Percentiles rank a stretch among this genome's conserved stretches.
Conservation (phyloP, 2,329 filamentous ascomycete species). For the Aspergillus fumigatus region DNA sequence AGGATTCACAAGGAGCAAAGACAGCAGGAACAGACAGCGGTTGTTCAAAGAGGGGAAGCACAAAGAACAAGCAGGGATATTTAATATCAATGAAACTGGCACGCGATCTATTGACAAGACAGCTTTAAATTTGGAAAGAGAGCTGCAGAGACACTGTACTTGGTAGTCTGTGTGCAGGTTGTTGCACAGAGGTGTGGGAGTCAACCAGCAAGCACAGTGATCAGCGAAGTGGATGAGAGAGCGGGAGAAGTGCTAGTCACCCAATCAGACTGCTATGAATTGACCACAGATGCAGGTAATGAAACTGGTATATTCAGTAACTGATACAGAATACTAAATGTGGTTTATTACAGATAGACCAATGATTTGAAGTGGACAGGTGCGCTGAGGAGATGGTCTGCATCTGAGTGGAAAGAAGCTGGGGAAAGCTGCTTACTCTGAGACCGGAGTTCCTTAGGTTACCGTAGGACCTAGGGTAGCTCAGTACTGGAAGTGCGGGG, state of each 20-base stretch:
- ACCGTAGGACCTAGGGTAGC: neutral
- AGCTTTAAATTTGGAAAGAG: neutral
- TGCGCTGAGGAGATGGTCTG: neutral
- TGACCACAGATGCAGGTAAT: neutral
- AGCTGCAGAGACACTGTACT: neutral
- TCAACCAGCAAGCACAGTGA: neutral
- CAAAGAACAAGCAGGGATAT: neutral
- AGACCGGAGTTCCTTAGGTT: neutral
- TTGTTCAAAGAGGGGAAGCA: neutral
- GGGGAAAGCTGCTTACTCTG: slow-evolving; percentile 13
- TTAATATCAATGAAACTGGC: neutral
- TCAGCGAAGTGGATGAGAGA: neutral
- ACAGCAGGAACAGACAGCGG: slow-evolving; percentile 2
- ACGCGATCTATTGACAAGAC: neutral
- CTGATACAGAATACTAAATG: neutral
- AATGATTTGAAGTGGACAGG: slow-evolving; percentile 9
- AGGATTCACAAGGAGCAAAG: slow-evolving; percentile 8
- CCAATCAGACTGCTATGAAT: neutral
- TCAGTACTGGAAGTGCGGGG: slow-evolving; percentile 14
- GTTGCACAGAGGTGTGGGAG: neutral
- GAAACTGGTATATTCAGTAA: neutral
- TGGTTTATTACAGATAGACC: slow-evolving; percentile 9
- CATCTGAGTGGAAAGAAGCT: slow-evolving; percentile 13
- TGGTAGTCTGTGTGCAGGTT: neutral
- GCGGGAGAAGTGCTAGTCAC: neutral